phyloP scores from a whole-genome alignment of 2,329 filamentous ascomycete species.

The Atkinsonella texensis region DNA sequence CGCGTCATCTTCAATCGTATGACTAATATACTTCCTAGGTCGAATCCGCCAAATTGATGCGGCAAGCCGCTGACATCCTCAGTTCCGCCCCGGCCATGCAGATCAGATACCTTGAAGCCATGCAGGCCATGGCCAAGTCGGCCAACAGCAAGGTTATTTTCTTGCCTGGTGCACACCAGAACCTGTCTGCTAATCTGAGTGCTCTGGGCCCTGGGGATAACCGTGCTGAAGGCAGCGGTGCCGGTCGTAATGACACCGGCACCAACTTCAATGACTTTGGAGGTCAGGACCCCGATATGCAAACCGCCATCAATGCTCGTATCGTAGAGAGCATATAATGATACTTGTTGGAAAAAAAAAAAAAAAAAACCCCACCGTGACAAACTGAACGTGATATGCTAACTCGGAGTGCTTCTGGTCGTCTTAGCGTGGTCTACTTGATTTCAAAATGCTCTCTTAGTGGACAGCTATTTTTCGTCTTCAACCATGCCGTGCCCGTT shows the following conservation, averaged over 20 bases:
- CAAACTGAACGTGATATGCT: constrained; percentile 14
- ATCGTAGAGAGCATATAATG: constrained; percentile 76
- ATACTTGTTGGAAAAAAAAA: background rate
- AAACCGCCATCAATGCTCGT: constrained; percentile 68
- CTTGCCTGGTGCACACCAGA: constrained; percentile 51
- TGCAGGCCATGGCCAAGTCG: constrained; percentile 96
- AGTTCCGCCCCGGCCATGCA: constrained; percentile 93
- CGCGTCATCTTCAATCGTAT: background rate
- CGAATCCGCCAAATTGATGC: constrained; percentile 88
- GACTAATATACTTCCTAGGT: constrained; percentile 35
- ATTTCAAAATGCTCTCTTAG: constrained; percentile 14
- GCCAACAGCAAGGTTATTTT: constrained; percentile 86
- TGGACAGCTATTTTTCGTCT: constrained; percentile 10
- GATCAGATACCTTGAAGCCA: constrained; percentile 93
- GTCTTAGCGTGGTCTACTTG: constrained; percentile 25
- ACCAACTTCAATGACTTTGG: constrained; percentile 37
- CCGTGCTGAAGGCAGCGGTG: constrained; percentile 35
- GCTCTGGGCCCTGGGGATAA: constrained; percentile 28
- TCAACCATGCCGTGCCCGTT: constrained; percentile 6
- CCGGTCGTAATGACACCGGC: constrained; percentile 28
- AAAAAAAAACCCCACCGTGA: constrained; percentile 5
- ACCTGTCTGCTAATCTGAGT: constrained; percentile 34
- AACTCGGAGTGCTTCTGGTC: constrained; percentile 17
- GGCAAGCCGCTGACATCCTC: constrained; percentile 86
- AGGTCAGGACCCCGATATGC: constrained; percentile 50